Evolutionary conservation across 129 eudicot genomes (phyloP).

Genomic region (Solidago caesia): DNA sequence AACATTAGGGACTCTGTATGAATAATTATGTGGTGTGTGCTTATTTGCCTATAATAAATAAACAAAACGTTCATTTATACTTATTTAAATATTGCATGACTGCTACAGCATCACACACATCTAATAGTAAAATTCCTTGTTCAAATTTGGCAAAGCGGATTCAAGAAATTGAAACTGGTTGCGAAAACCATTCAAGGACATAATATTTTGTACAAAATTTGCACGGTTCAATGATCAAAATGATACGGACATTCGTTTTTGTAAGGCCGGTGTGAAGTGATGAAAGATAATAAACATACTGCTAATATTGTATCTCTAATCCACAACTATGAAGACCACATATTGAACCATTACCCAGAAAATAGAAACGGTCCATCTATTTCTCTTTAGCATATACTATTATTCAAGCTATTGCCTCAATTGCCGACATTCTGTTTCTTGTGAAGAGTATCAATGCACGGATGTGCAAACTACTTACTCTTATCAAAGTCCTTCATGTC

Average conservation of each 20-base stretch:
- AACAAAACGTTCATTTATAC: no score
- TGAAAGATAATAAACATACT: no score
- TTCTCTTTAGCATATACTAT: no score
- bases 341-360: no score
- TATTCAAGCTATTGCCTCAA: no score
- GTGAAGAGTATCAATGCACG: slow-evolving; percentile 16
- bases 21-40: neutral
- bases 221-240: neutral
- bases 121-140: neutral
- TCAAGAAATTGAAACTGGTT: neutral
- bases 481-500: slow-evolving; percentile 17
- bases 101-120: neutral
- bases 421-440: neutral
- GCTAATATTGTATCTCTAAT: no score
- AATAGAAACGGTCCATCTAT: no score
- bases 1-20: no score
- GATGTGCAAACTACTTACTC: slow-evolving; percentile 16
- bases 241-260: no score
- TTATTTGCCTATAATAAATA: neutral
- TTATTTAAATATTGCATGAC: neutral
- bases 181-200: neutral
- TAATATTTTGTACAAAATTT: neutral
- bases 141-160: neutral
- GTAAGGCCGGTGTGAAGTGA: no score
- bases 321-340: no score